Evolutionary conservation across 192 early-diverging fungal genomes (phyloP).

Genomic region (Backusella tarrabulga): DNA sequence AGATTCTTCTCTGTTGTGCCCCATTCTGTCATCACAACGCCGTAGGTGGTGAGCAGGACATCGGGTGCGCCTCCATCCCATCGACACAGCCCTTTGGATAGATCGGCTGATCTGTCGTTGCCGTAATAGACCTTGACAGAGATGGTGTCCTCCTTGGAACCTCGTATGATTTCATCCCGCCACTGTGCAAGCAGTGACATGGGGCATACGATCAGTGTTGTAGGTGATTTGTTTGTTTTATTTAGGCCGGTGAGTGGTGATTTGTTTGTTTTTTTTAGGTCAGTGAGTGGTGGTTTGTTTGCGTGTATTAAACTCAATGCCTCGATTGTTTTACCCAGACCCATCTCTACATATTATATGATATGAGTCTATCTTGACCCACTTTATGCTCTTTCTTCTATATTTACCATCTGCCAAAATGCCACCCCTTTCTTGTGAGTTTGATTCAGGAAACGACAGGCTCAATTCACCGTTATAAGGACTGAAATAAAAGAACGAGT

Average conservation of each 20-base stretch:
- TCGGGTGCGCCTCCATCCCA: conserved; percentile 43
- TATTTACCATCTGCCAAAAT: conserved; percentile 53
- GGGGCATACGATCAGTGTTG: conserved; percentile 52
- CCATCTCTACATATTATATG: conserved; percentile 40
- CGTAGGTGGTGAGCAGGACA: conserved; percentile 54
- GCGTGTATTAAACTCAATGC: conserved; percentile 54
- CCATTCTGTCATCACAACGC: conserved; percentile 45
- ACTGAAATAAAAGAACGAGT: conserved; percentile 45
- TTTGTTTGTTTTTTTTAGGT: conserved; percentile 25
- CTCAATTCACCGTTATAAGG: conserved; percentile 47
- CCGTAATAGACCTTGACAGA: conserved; percentile 52
- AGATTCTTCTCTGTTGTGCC: conserved; percentile 24
- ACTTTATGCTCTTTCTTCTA: too few species aligned
- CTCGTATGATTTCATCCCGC: conserved; percentile 48
- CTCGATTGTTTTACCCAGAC: conserved; percentile 60
- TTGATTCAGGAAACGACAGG: conserved; percentile 44
- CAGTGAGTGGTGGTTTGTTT: conserved; percentile 21
- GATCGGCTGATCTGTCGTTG: conserved; percentile 23
- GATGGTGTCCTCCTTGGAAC: conserved; percentile 35
- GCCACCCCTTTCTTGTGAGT: conserved; percentile 46
- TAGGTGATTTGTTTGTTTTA: conserved; percentile 34
- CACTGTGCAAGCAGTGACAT: conserved; percentile 55
- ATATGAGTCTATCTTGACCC: too few species aligned
- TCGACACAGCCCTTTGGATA: conserved; percentile 25
- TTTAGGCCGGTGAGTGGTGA: not conserved